Conservation (phyloP, 2,329 filamentous ascomycete species). For the Colletotrichum tropicicola region DNA sequence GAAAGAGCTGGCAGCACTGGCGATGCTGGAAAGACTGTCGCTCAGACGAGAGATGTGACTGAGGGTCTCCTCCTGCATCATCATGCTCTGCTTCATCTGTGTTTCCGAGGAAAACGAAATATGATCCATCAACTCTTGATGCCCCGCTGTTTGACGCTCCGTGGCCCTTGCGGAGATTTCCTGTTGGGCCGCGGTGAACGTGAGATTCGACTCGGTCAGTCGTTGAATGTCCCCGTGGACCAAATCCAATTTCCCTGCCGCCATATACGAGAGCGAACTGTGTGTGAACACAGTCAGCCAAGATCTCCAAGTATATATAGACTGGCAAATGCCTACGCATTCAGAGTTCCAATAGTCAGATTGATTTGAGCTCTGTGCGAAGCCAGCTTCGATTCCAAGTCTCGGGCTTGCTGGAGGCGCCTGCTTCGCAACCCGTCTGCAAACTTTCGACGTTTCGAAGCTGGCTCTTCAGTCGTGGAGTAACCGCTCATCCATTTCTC, state of each 20-base stretch:
- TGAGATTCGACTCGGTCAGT: not conserved
- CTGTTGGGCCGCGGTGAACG: not conserved
- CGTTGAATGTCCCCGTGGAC: not conserved
- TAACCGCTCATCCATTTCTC: not conserved
- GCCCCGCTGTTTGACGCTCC: not conserved
- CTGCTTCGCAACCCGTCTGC: not conserved
- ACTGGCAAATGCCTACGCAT: not conserved
- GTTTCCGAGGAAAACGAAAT: not conserved
- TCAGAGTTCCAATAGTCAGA: not conserved
- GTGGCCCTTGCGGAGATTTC: not conserved
- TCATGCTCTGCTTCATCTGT: not conserved
- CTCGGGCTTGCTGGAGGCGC: not conserved
- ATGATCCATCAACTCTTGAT: not conserved
- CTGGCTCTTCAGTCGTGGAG: not conserved
- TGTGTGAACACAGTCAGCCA: not conserved
- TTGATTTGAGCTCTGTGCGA: not conserved
- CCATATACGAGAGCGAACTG: not conserved
- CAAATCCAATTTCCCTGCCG: not conserved
- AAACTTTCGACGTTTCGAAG: not conserved
- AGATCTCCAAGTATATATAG: no score
- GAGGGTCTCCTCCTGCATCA: not conserved
- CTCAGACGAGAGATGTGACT: not conserved
- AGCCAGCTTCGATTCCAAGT: not conserved
- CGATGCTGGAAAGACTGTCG: not conserved
- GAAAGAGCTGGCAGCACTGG: not conserved